phyloP scores from a whole-genome alignment of 768 basidiomycete genomes.

The Gymnopilus dilepis region DNA sequence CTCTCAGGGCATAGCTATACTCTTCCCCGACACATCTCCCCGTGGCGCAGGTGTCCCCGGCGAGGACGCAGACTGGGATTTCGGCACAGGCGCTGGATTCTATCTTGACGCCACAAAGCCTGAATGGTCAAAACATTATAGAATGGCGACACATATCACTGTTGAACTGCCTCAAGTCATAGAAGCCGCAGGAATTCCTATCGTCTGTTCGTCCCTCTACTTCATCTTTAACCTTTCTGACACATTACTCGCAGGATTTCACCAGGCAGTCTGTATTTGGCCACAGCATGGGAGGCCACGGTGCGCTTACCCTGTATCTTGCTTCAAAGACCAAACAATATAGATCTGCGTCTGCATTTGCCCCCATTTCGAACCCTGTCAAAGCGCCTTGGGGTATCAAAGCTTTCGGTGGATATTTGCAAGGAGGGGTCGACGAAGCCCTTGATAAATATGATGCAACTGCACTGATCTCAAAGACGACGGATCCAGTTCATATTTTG shows the following conservation, averaged over 20 bases:
- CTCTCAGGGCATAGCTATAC: slow-evolving; percentile 83
- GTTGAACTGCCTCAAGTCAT: slow-evolving; percentile 85
- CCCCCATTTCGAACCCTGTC: slow-evolving; percentile 85
- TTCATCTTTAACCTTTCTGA: neutral
- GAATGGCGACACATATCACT: slow-evolving; percentile 88
- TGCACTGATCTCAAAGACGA: slow-evolving; percentile 68
- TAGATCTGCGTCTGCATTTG: slow-evolving; percentile 88
- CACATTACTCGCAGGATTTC: slow-evolving; percentile 61
- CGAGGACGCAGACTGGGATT: slow-evolving; percentile 86
- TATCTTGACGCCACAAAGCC: slow-evolving; percentile 90
- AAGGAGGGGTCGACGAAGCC: slow-evolving; percentile 79
- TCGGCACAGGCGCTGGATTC: slow-evolving; percentile 96
- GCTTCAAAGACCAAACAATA: slow-evolving; percentile 73
- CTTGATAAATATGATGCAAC: slow-evolving; percentile 81
- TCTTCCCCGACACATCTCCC: slow-evolving; percentile 96
- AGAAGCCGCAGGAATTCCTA: slow-evolving; percentile 71
- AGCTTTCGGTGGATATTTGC: slow-evolving; percentile 86
- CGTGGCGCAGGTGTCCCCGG: slow-evolving; percentile 87
- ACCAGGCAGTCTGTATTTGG: slow-evolving; percentile 88
- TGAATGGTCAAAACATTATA: slow-evolving; percentile 76
- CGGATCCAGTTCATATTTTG: slow-evolving; percentile 75
- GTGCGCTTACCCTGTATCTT: slow-evolving; percentile 90
- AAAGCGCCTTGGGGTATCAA: slow-evolving; percentile 91
- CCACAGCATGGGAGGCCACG: slow-evolving; percentile 98
- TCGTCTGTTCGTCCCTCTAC: slow-evolving; percentile 54